phyloP scores from a whole-genome alignment of 495 filamentous ascomycete species.

The Tuber melanosporum region DNA sequence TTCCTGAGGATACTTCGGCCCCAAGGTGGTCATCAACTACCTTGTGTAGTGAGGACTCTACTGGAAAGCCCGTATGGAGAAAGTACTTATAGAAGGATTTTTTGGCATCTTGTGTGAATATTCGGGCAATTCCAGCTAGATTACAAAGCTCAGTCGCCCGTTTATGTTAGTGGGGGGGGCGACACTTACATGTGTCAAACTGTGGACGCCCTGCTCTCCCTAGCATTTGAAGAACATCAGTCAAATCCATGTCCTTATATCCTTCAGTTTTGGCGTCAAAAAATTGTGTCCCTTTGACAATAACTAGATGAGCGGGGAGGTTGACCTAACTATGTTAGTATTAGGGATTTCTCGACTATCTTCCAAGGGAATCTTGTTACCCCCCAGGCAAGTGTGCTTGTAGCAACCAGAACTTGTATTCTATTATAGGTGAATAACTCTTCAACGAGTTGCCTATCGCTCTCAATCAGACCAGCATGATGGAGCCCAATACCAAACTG shows the following conservation, averaged over 20 bases:
- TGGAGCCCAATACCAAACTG: constrained; percentile 96
- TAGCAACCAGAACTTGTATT: constrained; percentile 95
- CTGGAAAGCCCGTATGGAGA: constrained; percentile 93
- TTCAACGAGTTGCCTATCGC: constrained; percentile 81
- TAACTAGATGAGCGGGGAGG: constrained; percentile 89
- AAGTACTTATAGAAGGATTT: constrained; percentile 99
- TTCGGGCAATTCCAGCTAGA: constrained; percentile 77
- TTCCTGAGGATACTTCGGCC: constrained; percentile 89
- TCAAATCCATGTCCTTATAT: constrained; percentile 98
- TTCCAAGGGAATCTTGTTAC: constrained; percentile 37
- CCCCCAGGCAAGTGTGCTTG: constrained; percentile 94
- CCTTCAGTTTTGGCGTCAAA: constrained; percentile 97
- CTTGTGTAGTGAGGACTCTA: constrained; percentile 92
- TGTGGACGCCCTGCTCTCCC: constrained; percentile 92
- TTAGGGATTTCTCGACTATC: background rate
- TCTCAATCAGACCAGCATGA: constrained; percentile 93
- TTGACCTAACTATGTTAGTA: constrained; percentile 51
- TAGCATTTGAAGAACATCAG: constrained; percentile 97
- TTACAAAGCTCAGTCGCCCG: background rate
- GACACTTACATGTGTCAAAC: constrained; percentile 64
- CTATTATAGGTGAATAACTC: constrained; percentile 96
- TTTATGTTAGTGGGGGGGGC: background rate
- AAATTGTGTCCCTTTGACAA: constrained; percentile 97
- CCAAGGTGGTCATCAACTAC: constrained; percentile 95
- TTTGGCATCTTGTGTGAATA: constrained; percentile 95